phyloP scores from a whole-genome alignment of 2,329 filamentous ascomycete species.

The Xylaria sp. region DNA sequence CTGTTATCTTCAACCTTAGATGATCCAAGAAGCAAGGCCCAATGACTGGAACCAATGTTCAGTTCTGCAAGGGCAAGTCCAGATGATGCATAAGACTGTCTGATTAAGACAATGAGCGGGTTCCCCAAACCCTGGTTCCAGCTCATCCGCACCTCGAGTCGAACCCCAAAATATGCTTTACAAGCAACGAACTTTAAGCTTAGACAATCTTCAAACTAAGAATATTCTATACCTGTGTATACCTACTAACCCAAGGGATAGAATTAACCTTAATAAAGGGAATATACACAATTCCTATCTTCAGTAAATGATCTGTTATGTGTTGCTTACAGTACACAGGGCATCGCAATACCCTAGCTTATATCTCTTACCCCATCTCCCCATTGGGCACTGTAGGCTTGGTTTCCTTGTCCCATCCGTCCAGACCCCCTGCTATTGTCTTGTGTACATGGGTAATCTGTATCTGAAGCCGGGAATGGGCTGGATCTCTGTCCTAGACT shows the following conservation, averaged over 20 bases:
- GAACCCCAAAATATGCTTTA: neutral
- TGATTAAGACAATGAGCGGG: constrained; percentile 7
- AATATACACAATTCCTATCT: neutral
- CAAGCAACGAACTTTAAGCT: neutral
- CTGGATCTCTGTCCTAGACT: neutral
- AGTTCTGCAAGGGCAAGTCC: too few species aligned
- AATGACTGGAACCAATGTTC: neutral
- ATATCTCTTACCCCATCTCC: neutral
- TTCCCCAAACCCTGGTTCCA: constrained; percentile 16
- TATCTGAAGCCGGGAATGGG: constrained; percentile 2
- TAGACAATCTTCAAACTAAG: neutral
- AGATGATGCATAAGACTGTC: constrained; percentile 13
- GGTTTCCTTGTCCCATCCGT: neutral
- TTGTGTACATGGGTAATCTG: neutral
- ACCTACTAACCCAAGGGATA: neutral
- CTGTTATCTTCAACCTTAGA: too few species aligned
- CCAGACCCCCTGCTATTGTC: neutral
- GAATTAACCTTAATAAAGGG: neutral
- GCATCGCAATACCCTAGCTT: neutral
- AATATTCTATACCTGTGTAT: neutral
- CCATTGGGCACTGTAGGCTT: neutral
- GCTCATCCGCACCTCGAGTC: constrained; percentile 2
- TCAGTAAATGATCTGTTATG: neutral
- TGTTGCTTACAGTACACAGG: neutral
- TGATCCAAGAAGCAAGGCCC: too few species aligned